Percentiles rank a stretch among this genome's conserved stretches.
Evolutionary conservation across 2,329 filamentous ascomycete genomes (phyloP).

Genomic region (Cytospora schulzeri): DNA sequence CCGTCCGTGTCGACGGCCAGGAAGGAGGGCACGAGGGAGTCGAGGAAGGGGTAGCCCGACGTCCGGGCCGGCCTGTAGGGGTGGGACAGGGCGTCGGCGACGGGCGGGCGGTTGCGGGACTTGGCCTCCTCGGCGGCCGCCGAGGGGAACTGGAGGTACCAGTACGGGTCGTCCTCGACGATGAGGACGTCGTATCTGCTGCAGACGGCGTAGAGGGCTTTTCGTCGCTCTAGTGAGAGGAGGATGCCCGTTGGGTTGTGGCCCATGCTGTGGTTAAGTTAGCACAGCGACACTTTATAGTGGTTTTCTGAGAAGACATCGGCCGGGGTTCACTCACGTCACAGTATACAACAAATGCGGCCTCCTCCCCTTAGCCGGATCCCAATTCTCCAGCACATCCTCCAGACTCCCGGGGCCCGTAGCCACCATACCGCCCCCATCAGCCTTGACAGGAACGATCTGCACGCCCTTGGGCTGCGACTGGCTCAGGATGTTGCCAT

Average conservation of each 20-base stretch:
- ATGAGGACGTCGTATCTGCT: conserved; percentile 87
- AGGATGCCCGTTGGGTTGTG: conserved; percentile 86
- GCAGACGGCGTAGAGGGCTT: conserved; percentile 78
- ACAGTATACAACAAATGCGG: conserved; percentile 90
- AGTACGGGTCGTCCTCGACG: conserved; percentile 93
- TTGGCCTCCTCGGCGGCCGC: conserved; percentile 57
- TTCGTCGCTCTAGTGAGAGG: conserved; percentile 71
- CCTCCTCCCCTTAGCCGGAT: conserved; percentile 69
- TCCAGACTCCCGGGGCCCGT: conserved; percentile 72
- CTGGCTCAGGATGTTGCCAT: conserved; percentile 74
- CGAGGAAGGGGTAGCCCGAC: conserved; percentile 75
- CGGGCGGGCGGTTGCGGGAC: conserved; percentile 42
- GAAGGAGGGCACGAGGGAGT: conserved; percentile 82
- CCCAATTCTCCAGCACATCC: conserved; percentile 83
- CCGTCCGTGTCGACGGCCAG: conserved; percentile 81
- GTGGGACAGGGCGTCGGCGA: conserved; percentile 37
- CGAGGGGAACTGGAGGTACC: conserved; percentile 88
- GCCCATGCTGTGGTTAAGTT: conserved; percentile 54
- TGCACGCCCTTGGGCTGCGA: conserved; percentile 70
- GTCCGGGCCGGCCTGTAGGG: conserved; percentile 40
- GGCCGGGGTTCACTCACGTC: conserved; percentile 59
- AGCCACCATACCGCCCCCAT: conserved; percentile 78
- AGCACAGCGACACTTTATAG: neutral
- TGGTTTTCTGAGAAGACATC: neutral
- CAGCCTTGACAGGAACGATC: conserved; percentile 72